Evolutionary conservation across 192 early-diverging fungal species (phyloP), one percentile per base, ranked within the genome.

Genomic region (Spinellus fusiger): DNA sequence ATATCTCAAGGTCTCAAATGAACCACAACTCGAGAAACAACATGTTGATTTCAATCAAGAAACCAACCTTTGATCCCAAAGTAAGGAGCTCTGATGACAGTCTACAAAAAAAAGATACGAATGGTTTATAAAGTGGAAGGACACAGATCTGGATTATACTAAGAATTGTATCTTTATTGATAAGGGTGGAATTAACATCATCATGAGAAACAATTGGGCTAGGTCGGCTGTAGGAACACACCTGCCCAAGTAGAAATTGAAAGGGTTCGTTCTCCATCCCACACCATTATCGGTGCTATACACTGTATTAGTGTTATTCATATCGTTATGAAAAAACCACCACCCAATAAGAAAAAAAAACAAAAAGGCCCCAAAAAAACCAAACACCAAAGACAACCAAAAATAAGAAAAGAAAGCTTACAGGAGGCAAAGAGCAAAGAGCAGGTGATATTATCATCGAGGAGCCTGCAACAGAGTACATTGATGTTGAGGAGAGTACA

Each of bases 301-400:
- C 54, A 55, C 23, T 25, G 33, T 8, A 37, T 35, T 15, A 55
- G 34, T 55, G 34, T 55, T 37, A 35, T 55, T 37, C 54, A 55
- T 55, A 3, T 38, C 34, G 34, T n/a, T 23, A 37, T 55, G 35
- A 55, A 55, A 55, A 35, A 37, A 55, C 54, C 34, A 20, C 34
- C 54, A 37, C 18, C 18, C 18, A 38, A 15, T 20, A 55, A 55
- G n/a, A n/a, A n/a, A n/a, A 55, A 55, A 23, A 50, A 50, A 3
- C 49, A 50, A 50, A 50, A 26, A 50, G 49, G 51, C 51, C 51
- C 51, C 35, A 13, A 53, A 53, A 53, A 53, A 53, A 5, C 27
- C 31, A 53, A 50, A 50, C 49, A 50, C 27, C 49, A 4, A 32
- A 32, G 51, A 32, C 28, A 26, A 26, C 28, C 16, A 53, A 32